Conservation (phyloP, 148 eudicot genomes). For the Cornus florida region DNA sequence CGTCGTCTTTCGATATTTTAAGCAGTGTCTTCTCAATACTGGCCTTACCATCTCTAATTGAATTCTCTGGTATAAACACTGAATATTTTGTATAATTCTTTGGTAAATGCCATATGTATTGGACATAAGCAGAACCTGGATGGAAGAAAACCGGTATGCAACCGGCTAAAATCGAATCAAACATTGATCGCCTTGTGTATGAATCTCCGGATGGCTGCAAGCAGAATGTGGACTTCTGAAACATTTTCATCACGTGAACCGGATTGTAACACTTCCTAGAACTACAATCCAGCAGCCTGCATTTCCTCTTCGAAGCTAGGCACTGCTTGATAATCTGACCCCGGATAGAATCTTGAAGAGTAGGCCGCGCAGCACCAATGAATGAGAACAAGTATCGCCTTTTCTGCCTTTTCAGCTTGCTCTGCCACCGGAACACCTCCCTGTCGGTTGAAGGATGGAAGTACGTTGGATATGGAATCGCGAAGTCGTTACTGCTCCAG, state of each 20-base stretch:
- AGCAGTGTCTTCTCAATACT: slow-evolving; percentile 44
- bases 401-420: slow-evolving; percentile 22
- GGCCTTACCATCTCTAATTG: slow-evolving; percentile 38
- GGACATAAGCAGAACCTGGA: slow-evolving; percentile 58
- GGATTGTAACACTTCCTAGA: slow-evolving; percentile 44
- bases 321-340: slow-evolving; percentile 51
- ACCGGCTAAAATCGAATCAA: slow-evolving; percentile 78
- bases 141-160: slow-evolving; percentile 87
- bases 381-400: slow-evolving; percentile 61
- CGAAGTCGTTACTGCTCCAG: slow-evolving; percentile 30
- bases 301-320: slow-evolving; percentile 23
- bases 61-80: slow-evolving; percentile 60
- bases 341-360: slow-evolving; percentile 49
- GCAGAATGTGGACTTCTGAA: slow-evolving; percentile 61
- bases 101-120: slow-evolving; percentile 73
- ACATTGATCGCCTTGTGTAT: slow-evolving; percentile 63
- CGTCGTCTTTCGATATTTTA: slow-evolving; percentile 32
- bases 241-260: slow-evolving; percentile 46
- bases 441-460: slow-evolving; percentile 59
- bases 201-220: slow-evolving; percentile 85
- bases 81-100: slow-evolving; percentile 51
- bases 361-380: slow-evolving; percentile 66
- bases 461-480: slow-evolving; percentile 51
- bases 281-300: slow-evolving; percentile 52
- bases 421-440: slow-evolving; percentile 51